Base-by-base conservation (phyloP, 1,284 basidiomycete genomes). In the Ganoderma lingzhi region DNA sequence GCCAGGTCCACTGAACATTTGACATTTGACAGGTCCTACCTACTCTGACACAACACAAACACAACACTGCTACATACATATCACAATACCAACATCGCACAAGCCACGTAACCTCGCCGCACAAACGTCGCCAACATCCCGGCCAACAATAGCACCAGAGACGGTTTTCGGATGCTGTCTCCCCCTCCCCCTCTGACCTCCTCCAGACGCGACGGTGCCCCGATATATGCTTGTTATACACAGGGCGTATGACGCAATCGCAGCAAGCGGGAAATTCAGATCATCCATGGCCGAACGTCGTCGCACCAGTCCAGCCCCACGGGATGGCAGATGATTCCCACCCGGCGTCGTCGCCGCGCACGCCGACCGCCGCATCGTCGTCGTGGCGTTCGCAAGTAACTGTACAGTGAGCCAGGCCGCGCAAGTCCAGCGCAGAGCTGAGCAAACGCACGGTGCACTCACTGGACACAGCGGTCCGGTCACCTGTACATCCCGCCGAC, bases 401-500 rank as follows among this genome's bases (percentile, higher is more conserved):
- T 6, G 53, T 9, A 15, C 51, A 14, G 28, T 19, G 28, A 15
- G 6, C 30, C 14, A 17, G 6, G 53, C 30, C 53, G 53, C 15
- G 30, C 53, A 23, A 23, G 23, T 23, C 0, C 23, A 23, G 23
- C 23, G 23, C 23, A 23, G 23, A 23, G 23, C 23, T 23, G 23
- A 23, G 23, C 23, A 23, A 23, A n/a, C 3, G 45, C 45, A 23
- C 45, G 4, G n/a, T 48, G 45, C 45, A 48, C 23, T 23, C 23
- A 23, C 23, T 23, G 23, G 23, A 23, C 44, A 17, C 17, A n/a
- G 19, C n/a, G 62, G 10, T 28, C 15, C 23, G 23, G 55, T 87
- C 80, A 93, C 77, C 92, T 85, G 72, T 87, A 85, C 86, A 93
- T 87, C 41, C 92, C 92, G 48, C 85, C 83, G 63, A 92, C 80